Evolutionary conservation across 1,284 basidiomycete genomes (phyloP), one percentile per base, ranked within the genome.

Genomic region (Papiliotrema nemorosa): DNA sequence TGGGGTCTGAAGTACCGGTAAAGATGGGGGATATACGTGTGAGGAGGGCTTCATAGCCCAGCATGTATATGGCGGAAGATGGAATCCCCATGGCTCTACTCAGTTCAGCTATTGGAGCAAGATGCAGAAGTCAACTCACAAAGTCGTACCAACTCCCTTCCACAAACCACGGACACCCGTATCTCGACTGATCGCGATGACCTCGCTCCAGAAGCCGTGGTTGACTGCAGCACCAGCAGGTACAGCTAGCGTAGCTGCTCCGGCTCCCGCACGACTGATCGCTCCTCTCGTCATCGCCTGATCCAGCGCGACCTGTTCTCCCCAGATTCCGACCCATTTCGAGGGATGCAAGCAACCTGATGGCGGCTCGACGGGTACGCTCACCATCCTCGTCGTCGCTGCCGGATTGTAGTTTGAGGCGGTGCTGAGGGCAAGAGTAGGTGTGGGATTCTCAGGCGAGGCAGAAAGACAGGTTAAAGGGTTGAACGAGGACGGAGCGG

Each of bases 11-110:
- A 2, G 62, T 56, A 14, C 57, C 54, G 25, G 62, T 63, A 52
- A 71, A 67, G 27, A 57, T 47, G 5, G 69, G 70, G 10, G 67
- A 58, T 26, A 75, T 58, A 18, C 47, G 24, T 0, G 54, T 80
- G 13, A 91, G 79, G 20, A 97, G 82, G 69, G 88, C 84, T 73
- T 97, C 94, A 73, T 98, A 98, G 25, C 90, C 91, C 44, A 97
- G 80, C 85, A 98, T 98, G 76, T 98, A 98, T 33, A 85, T 82
- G 42, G 93, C 91, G 44, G 93, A 84, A 0, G 92, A 87, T 0
- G 94, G 94, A 7, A 98, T 88, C 21, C 89, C 87, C 72, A 98
- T 94, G 27, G 90, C 74, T 47, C 91, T 90, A 56, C 44, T 22
- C 21, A 21, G 18, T 14, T 26, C 13, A 24, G 16, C 26, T 33